Evolutionary conservation across 108 stramenopile species (phyloP).

Genomic region (Epithemia pelagica): DNA sequence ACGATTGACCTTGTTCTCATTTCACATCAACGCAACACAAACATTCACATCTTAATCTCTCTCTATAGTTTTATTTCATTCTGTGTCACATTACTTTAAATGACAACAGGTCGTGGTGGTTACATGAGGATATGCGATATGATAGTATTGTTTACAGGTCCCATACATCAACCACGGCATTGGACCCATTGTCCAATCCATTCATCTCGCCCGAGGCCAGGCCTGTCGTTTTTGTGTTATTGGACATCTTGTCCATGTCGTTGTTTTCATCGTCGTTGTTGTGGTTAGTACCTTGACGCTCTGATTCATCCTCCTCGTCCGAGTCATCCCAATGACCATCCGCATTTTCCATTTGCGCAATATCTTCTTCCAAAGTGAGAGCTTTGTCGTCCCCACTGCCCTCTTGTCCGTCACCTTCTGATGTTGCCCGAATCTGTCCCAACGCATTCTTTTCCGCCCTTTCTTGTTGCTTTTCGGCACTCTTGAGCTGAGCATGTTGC

Average conservation of each 20-base stretch:
- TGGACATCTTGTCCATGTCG: no score
- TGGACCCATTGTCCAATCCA: neutral
- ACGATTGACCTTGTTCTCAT: neutral
- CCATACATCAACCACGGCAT: neutral
- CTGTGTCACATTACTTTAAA: no score
- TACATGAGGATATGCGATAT: no score
- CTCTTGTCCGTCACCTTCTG: constrained; percentile 54
- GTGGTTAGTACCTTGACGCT: no score
- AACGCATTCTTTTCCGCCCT: constrained; percentile 79
- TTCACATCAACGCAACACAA: no score
- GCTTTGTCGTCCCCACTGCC: constrained; percentile 32
- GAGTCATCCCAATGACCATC: constrained; percentile 88
- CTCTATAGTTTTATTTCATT: no score
- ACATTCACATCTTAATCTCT: no score
- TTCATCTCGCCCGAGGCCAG: no score
- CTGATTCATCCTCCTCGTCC: constrained; percentile 75
- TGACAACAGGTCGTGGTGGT: no score
- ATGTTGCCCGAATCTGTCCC: constrained; percentile 46
- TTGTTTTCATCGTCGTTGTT: no score
- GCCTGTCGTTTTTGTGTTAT: no score
- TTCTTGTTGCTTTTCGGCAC: constrained; percentile 66
- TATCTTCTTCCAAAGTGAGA: constrained; percentile 62
- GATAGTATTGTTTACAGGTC: no score
- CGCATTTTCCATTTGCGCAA: constrained; percentile 62
- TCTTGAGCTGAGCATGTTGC: constrained; percentile 84